Base-by-base conservation (phyloP, 768 basidiomycete genomes). In the Hypsizygus marmoreus region DNA sequence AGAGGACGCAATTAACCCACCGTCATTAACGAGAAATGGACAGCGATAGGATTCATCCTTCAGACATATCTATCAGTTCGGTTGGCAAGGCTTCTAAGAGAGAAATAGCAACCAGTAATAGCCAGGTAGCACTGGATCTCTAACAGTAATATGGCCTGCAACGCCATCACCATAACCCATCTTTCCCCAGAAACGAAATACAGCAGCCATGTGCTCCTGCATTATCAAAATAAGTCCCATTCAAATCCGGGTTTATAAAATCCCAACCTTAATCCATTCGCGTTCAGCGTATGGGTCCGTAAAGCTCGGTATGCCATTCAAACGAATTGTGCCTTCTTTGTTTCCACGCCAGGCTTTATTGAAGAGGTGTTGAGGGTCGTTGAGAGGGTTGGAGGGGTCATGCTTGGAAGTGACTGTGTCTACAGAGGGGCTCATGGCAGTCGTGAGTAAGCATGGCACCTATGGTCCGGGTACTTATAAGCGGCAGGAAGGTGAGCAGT, bases 131-230 rank as follows among this genome's bases (percentile, higher is more conserved):
- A 63, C 60, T 1, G 63, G 56, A 29, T 60, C 71, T 23, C 75
- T 68, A 26, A 76, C 72, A 23, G 77, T 77, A 49, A 79, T 78
- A 52, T 79, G 76, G 0, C 77, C 77, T 12, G 76, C 73, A 23
- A 73, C 63, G 23, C 75, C 77, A 49, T 77, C 74, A 35, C 70
- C 72, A 48, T 70, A 77, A 16, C 75, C 76, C 20, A 69, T 55
- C 40, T 72, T 67, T 3, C 67, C 66, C 61, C 61, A 63, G 51
- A 56, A 63, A 1, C 57, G 57, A 41, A 63, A 59, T 2, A 54
- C 57, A 7, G 57, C 61, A 33, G 59, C 61, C 56, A 63, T 46
- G 42, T 63, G 59, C 34, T 45, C 58, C 60, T 62, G 16, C 12
- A 31, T 2, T 20, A n/a, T 14, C 25, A 13, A 43, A 1, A 23